These are phyloP conservation scores for Fusarium sp. DNA, from an alignment of 2,329 filamentous ascomycete genomes.

Conservation along the genomic window DNA sequence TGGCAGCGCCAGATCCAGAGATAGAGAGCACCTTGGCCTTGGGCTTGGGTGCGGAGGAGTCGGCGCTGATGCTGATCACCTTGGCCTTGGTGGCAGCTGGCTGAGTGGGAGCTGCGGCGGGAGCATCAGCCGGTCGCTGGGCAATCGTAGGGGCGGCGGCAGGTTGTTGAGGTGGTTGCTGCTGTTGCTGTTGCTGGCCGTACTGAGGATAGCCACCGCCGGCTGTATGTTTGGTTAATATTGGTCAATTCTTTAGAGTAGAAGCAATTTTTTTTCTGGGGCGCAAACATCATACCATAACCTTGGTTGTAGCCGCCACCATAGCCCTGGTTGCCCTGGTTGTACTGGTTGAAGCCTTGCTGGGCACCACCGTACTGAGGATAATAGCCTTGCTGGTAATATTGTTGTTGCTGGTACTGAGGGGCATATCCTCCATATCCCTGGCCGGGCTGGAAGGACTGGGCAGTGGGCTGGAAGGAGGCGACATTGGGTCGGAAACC, in stretches of 20 bases:
- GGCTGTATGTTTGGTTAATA: slow-evolving; percentile 46
- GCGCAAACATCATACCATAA: slow-evolving; percentile 47
- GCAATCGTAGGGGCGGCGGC: slow-evolving; percentile 43
- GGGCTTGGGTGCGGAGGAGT: slow-evolving; percentile 62
- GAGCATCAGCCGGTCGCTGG: slow-evolving; percentile 41
- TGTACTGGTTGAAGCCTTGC: slow-evolving; percentile 60
- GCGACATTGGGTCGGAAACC: slow-evolving; percentile 62
- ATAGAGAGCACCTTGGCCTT: slow-evolving; percentile 59
- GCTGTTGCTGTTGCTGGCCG: slow-evolving; percentile 55
- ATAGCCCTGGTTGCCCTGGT: slow-evolving; percentile 48
- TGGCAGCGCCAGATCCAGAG: slow-evolving; percentile 45
- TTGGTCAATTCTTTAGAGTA: slow-evolving; percentile 5
- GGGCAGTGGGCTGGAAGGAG: slow-evolving; percentile 76
- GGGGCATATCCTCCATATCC: slow-evolving; percentile 66
- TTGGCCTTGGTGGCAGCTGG: slow-evolving; percentile 62
- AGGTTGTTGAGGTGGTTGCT: slow-evolving; percentile 56
- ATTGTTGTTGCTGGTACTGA: slow-evolving; percentile 61
- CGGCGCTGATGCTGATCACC: slow-evolving; percentile 72
- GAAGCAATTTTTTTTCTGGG: slow-evolving; percentile 3
- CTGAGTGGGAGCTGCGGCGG: slow-evolving; percentile 55
- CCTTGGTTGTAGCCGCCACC: slow-evolving; percentile 42
- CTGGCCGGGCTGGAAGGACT: slow-evolving; percentile 76
- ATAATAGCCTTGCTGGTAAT: slow-evolving; percentile 64
- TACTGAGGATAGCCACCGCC: slow-evolving; percentile 64
- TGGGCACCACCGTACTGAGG: slow-evolving; percentile 60